Evolutionary conservation across 306 rosid species (phyloP).

Genomic region (Psophocarpus tetragonolobus): DNA sequence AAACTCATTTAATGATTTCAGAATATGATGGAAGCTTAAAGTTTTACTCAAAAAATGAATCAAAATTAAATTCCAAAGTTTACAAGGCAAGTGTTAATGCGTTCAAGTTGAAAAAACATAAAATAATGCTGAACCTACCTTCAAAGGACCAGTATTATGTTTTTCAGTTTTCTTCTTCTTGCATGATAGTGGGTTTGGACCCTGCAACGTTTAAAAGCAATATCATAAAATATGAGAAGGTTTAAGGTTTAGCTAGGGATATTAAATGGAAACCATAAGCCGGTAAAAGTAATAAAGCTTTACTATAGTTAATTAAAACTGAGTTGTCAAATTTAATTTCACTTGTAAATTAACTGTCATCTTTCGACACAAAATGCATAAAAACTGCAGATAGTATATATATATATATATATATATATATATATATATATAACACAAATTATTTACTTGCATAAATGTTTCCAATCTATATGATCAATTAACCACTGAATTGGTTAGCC

Average conservation of each 20-base stretch:
- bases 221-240: neutral
- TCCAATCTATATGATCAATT: neutral
- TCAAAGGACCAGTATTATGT: slow-evolving; percentile 34
- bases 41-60: neutral
- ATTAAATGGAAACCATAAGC: neutral
- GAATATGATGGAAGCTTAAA: neutral
- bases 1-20: neutral
- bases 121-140: slow-evolving; percentile 48
- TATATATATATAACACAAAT: neutral
- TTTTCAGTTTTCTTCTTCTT: slow-evolving; percentile 68
- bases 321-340: neutral
- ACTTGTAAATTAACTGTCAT: neutral
- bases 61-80: neutral
- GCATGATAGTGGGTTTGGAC: slow-evolving; percentile 91
- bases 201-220: slow-evolving; percentile 51
- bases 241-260: no score
- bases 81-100: neutral
- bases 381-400: neutral
- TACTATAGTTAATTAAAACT: neutral
- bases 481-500: neutral
- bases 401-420: no score
- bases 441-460: neutral
- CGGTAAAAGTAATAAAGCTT: slow-evolving; percentile 3
- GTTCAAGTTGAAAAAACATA: neutral
- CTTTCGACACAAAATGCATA: neutral